phyloP scores from a whole-genome alignment of 805 yeast genomes.

The Zygosaccharomyces siamensis region DNA sequence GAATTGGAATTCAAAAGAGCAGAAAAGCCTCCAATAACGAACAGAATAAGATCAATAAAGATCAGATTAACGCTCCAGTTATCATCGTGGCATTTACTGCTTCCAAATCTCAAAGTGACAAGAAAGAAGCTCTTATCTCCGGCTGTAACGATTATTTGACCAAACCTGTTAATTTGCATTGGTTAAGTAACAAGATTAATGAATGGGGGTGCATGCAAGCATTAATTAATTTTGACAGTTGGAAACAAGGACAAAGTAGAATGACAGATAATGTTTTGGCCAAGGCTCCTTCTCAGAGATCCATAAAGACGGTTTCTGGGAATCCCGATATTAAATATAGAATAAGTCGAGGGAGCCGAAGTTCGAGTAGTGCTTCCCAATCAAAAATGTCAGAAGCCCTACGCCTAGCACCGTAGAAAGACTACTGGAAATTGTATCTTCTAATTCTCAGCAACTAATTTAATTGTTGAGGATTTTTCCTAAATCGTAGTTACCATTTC shows the following conservation, averaged over 20 bases:
- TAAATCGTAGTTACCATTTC: not conserved
- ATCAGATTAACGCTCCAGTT: conserved; percentile 67
- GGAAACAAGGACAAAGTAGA: conserved; percentile 52
- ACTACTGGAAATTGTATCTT: too few relatives aligned
- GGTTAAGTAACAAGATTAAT: conserved; percentile 90
- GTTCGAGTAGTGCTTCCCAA: conserved; percentile 11
- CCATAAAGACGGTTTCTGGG: conserved; percentile 7
- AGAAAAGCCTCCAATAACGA: conserved; percentile 14
- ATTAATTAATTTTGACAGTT: conserved; percentile 87
- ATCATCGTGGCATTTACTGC: conserved; percentile 97
- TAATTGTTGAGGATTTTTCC: too few relatives aligned
- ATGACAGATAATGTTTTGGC: conserved; percentile 35
- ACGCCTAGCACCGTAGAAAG: not conserved
- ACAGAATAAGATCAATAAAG: conserved; percentile 1
- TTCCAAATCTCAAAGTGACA: conserved; percentile 76
- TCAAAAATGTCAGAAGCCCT: not conserved
- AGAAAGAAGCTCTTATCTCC: conserved; percentile 86
- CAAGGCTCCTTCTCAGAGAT: conserved; percentile 14
- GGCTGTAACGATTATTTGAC: conserved; percentile 97
- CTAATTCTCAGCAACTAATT: too few relatives aligned
- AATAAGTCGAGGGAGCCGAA: conserved; percentile 8
- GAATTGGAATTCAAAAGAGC: conserved; percentile 50
- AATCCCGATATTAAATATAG: not conserved
- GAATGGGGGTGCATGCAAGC: conserved; percentile 99
- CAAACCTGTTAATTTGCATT: conserved; percentile 88